Percentiles rank a stretch among this genome's conserved stretches.
Conservation (phyloP, 768 basidiomycete genomes). For the Clitopilus hobsonii region DNA sequence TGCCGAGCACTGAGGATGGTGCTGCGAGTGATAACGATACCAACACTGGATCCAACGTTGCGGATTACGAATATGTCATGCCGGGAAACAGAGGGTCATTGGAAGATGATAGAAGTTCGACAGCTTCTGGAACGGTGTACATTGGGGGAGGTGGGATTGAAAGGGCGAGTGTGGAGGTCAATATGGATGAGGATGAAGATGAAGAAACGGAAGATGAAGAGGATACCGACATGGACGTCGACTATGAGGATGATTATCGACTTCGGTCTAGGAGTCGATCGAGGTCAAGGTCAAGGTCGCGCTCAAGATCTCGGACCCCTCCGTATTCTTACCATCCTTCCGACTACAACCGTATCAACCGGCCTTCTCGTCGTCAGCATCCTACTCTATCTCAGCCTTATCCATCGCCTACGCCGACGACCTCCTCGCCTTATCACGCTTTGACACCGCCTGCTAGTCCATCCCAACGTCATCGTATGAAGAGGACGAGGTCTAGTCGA, state of each 20-base stretch:
- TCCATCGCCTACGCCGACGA: conserved; percentile 39
- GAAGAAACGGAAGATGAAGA: conserved; percentile 12
- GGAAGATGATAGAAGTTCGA: background rate
- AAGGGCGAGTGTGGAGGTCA: conserved; percentile 1
- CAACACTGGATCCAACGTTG: conserved; percentile 25
- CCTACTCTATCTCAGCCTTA: conserved; percentile 21
- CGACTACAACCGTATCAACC: background rate
- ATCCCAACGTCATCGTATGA: background rate
- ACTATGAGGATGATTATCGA: background rate
- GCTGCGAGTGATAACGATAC: conserved; percentile 15
- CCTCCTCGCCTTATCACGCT: conserved; percentile 9
- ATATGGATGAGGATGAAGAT: background rate
- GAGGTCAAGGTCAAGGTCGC: background rate
- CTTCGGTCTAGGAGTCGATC: background rate
- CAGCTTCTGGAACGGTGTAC: conserved; percentile 24
- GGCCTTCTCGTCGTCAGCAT: background rate
- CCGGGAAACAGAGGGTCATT: conserved; percentile 17
- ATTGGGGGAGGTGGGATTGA: conserved; percentile 12
- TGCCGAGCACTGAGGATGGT: conserved; percentile 4
- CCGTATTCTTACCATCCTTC: background rate
- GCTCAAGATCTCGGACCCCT: background rate
- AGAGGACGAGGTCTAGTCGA: conserved; percentile 6
- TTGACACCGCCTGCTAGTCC: background rate
- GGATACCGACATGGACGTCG: conserved; percentile 3
- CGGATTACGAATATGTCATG: conserved; percentile 23